Conservation (phyloP, 306 rosid genomes). For the Begonia peltatifolia region DNA sequence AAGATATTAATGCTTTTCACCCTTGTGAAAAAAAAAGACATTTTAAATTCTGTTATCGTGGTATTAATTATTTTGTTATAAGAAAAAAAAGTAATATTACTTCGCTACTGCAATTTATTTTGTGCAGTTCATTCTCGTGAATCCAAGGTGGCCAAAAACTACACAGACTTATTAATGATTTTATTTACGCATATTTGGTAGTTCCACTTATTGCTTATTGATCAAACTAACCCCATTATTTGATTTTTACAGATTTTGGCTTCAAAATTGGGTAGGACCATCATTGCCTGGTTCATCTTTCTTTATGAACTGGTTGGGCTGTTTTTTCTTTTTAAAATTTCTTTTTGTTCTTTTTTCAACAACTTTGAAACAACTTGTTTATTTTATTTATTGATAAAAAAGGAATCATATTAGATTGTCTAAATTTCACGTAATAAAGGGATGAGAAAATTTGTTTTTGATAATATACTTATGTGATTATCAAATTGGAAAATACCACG, state of each 20-base stretch:
- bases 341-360: constrained; percentile 7
- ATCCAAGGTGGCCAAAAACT: too few species aligned
- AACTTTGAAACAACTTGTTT: background rate
- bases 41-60: too few species aligned
- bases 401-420: background rate
- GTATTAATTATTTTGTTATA: too few species aligned
- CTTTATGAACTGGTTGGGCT: constrained; percentile 72
- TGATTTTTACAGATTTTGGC: constrained; percentile 72
- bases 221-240: constrained; percentile 4
- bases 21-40: background rate
- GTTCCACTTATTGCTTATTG: constrained; percentile 8
- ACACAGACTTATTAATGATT: too few species aligned
- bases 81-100: too few species aligned
- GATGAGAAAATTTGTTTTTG: too few species aligned
- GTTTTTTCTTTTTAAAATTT: constrained; percentile 11
- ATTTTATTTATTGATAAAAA: background rate
- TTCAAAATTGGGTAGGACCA: constrained; percentile 97
- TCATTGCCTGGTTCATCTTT: constrained; percentile 70
- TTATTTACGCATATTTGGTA: too few species aligned
- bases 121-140: too few species aligned
- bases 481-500: too few species aligned
- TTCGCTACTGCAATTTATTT: too few species aligned
- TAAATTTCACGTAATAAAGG: too few species aligned
- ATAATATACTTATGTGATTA: too few species aligned
- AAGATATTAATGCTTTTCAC: background rate